Evolutionary conservation across 2,329 filamentous ascomycete genomes (phyloP).

Genomic region (Ophiostoma sp.): DNA sequence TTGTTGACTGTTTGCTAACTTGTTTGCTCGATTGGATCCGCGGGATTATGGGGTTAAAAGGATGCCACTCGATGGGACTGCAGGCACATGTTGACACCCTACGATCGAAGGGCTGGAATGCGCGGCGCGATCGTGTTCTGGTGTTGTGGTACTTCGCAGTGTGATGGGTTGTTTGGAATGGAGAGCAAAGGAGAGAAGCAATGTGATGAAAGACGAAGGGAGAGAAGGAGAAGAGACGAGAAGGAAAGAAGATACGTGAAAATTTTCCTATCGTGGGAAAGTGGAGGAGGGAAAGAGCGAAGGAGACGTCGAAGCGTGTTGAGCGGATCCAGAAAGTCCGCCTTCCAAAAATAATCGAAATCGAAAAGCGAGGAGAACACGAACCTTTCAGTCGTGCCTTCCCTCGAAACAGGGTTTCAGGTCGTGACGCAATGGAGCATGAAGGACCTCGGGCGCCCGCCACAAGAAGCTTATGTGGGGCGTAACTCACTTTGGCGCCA

Average conservation of each 20-base stretch:
- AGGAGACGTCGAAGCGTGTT: neutral
- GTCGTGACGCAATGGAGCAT: constrained; percentile 28
- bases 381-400: constrained; percentile 11
- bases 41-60: constrained; percentile 1
- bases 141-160: neutral
- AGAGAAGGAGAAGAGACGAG: neutral
- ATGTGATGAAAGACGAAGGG: constrained; percentile 1
- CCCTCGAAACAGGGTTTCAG: constrained; percentile 26
- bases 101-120: neutral
- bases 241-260: neutral
- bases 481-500: neutral
- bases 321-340: neutral
- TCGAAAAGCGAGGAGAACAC: neutral
- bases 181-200: neutral
- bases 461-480: constrained; percentile 28
- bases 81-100: constrained; percentile 20
- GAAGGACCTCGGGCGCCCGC: neutral
- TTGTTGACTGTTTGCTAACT: too few relatives aligned
- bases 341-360: neutral
- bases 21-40: constrained; percentile 12
- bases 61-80: constrained; percentile 16
- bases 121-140: neutral
- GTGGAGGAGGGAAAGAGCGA: neutral
- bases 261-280: neutral
- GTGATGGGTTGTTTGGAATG: constrained; percentile 17